Evolutionary conservation across 371 early-diverging fungal species (phyloP).

Genomic region (Zopfochytrium polystomum): DNA sequence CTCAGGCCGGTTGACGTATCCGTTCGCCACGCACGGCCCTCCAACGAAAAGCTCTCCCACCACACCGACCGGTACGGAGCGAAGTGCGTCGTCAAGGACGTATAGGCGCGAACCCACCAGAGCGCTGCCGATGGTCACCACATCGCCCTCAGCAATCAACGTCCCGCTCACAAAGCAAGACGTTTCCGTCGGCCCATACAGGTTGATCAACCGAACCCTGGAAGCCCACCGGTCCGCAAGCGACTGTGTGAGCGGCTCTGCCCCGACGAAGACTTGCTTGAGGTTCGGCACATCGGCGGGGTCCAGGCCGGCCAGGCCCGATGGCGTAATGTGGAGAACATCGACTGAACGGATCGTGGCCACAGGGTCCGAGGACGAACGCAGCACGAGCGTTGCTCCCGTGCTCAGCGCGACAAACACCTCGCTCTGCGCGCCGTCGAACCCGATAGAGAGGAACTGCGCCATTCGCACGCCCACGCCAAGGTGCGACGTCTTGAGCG

Average conservation of each 20-base stretch:
- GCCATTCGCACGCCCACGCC: neutral
- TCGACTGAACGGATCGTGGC: neutral
- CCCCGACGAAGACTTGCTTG: conserved; percentile 16
- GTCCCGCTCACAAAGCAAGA: conserved; percentile 3
- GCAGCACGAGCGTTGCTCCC: conserved; percentile 26
- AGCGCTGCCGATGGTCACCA: neutral
- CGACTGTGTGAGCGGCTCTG: conserved; percentile 22
- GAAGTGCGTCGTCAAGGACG: conserved; percentile 11
- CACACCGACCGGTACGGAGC: conserved; percentile 16
- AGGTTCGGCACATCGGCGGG: conserved; percentile 16
- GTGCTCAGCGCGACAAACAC: conserved; percentile 20
- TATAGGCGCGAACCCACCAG: neutral
- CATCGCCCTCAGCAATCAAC: neutral
- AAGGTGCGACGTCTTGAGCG: neutral
- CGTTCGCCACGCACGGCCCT: conserved; percentile 6
- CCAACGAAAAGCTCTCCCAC: conserved; percentile 18
- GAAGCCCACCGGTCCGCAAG: conserved; percentile 5
- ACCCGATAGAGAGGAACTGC: conserved; percentile 20
- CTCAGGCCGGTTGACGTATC: conserved; percentile 21
- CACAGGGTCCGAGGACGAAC: conserved; percentile 12
- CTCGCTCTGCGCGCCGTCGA: too few relatives aligned
- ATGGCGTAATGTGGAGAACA: conserved; percentile 25
- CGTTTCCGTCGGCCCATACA: conserved; percentile 41
- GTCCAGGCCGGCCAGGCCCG: conserved; percentile 17
- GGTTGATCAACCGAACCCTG: conserved; percentile 4